These are phyloP conservation scores for Salix dunnii DNA, from an alignment of 345 rosid genomes.

Conservation along the genomic window DNA sequence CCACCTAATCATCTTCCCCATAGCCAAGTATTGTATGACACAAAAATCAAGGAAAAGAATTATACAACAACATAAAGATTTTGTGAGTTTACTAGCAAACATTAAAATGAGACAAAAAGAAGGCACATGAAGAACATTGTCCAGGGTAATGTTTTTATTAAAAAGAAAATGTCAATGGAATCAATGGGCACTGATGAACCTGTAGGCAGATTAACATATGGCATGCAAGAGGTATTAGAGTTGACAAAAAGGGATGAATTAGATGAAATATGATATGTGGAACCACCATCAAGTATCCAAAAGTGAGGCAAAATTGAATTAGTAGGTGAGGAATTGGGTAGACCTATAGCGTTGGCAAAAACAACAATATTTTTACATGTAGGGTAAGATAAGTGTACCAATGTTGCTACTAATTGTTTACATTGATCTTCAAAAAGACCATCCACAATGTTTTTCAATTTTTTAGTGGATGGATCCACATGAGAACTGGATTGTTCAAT, in stretches of 20 bases:
- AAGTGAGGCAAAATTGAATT: background rate
- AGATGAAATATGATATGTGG: slow-evolving; percentile 5
- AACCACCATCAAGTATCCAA: slow-evolving; percentile 7
- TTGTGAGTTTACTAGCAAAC: slow-evolving; percentile 4
- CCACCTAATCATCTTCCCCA: background rate
- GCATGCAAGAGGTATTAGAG: background rate
- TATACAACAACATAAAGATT: background rate
- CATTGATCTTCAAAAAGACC: background rate
- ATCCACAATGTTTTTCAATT: too few species aligned
- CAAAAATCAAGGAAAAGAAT: background rate
- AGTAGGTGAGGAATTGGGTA: background rate
- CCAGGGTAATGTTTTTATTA: background rate
- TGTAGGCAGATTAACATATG: slow-evolving; percentile 8
- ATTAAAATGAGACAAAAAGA: slow-evolving; percentile 6
- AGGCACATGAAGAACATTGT: background rate
- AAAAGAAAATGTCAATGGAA: background rate
- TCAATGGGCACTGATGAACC: slow-evolving; percentile 3
- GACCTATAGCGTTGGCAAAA: background rate
- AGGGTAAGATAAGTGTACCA: too few species aligned
- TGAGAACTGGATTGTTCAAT: too few species aligned
- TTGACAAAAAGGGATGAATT: background rate
- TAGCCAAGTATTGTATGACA: background rate
- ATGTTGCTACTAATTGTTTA: background rate
- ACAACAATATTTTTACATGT: background rate
- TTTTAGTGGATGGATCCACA: too few species aligned